Percentiles rank a stretch among this genome's conserved stretches.
These are phyloP conservation scores for Leptographium procerum DNA, from an alignment of 2,329 filamentous ascomycete species.

Conservation along the genomic window DNA sequence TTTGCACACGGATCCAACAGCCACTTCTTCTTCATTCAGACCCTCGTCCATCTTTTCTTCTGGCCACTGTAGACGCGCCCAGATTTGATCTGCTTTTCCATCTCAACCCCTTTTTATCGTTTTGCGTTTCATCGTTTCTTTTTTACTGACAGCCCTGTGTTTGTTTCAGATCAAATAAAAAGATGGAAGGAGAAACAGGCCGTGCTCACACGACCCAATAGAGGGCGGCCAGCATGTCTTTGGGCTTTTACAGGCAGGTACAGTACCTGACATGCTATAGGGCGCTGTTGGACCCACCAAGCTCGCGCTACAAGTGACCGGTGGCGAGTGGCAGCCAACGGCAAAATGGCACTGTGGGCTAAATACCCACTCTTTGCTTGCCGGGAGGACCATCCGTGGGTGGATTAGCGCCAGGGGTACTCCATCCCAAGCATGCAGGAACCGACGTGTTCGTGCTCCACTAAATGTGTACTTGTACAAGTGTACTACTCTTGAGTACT, in stretches of 20 bases:
- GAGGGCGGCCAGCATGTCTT: no score
- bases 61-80: no score
- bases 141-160: not conserved
- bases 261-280: not conserved
- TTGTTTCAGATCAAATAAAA: not conserved
- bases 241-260: not conserved
- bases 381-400: constrained; percentile 2
- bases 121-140: not conserved
- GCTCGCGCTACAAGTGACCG: not conserved
- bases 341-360: not conserved
- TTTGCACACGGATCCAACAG: not conserved
- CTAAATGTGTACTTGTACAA: not conserved
- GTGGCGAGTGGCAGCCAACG: not conserved
- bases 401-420: constrained; percentile 4
- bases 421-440: not conserved
- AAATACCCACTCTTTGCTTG: not conserved
- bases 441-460: not conserved
- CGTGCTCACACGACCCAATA: not conserved
- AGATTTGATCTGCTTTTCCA: no score
- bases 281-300: not conserved
- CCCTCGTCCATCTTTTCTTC: not conserved
- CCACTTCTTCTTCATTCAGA: not conserved
- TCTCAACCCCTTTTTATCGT: not conserved
- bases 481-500: not conserved
- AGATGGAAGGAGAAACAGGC: not conserved